A percentile compares a stretch with the other conserved stretches of the same genome.
Evolutionary conservation across 305 asterid genomes (phyloP).

Genomic region (Solanum chacoense): DNA sequence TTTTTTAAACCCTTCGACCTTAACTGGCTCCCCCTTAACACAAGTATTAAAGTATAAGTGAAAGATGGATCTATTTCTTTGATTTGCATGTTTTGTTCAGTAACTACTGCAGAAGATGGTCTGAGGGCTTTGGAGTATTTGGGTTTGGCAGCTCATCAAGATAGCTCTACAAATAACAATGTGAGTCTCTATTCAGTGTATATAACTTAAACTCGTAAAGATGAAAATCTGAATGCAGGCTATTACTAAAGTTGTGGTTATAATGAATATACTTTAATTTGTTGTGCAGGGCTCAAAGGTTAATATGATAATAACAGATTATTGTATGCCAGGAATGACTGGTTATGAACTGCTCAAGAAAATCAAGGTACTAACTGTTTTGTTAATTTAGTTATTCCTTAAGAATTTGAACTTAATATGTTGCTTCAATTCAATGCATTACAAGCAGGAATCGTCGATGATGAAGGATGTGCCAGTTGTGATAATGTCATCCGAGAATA

Average conservation of each 20-base stretch:
- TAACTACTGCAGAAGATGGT: conserved; percentile 58
- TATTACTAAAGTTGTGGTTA: neutral
- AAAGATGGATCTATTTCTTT: neutral
- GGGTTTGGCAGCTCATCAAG: conserved; percentile 27
- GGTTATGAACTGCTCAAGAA: conserved; percentile 59
- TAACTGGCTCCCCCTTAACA: neutral
- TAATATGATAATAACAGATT: conserved; percentile 52
- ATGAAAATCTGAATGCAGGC: neutral
- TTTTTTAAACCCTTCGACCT: neutral
- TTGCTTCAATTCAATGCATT: neutral
- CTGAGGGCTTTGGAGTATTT: conserved; percentile 52
- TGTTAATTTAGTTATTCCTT: neutral
- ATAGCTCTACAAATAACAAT: conserved; percentile 5
- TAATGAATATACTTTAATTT: neutral
- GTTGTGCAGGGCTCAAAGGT: conserved; percentile 33
- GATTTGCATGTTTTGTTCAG: conserved; percentile 11
- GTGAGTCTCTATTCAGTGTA: conserved; percentile 8
- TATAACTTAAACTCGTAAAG: neutral
- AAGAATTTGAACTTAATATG: neutral
- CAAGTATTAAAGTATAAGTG: neutral
- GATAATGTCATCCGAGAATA: conserved; percentile 51
- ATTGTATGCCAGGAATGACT: conserved; percentile 65
- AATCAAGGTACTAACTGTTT: conserved; percentile 26
- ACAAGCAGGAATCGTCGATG: conserved; percentile 35
- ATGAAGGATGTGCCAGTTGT: conserved; percentile 54